phyloP scores from a whole-genome alignment of 352 stramenopile species.

The Phytophthora lateralis region DNA sequence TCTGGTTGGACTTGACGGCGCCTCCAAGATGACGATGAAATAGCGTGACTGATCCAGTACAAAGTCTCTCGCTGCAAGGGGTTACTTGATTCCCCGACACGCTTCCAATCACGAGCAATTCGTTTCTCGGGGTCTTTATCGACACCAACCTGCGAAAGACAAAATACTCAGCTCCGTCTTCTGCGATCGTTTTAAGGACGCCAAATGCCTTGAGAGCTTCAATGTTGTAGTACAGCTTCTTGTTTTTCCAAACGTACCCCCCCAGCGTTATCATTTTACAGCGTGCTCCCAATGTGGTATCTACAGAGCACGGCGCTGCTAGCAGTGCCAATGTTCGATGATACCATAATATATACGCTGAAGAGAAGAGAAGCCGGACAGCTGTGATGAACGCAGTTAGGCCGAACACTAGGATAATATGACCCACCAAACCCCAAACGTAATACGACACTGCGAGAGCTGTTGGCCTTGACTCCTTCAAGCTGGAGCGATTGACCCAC shows the following conservation, averaged over 20 bases:
- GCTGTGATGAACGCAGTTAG: constrained; percentile 2
- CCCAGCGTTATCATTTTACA: constrained; percentile 13
- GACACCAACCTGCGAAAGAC: constrained; percentile 16
- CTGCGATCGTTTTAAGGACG: constrained; percentile 7
- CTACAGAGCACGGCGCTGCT: constrained; percentile 14
- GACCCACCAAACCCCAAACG: constrained; percentile 24
- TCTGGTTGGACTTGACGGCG: neutral
- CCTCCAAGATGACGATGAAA: constrained; percentile 11
- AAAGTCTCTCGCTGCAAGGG: constrained; percentile 4
- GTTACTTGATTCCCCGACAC: constrained; percentile 2
- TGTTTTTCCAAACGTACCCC: constrained; percentile 15
- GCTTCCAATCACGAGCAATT: constrained; percentile 13
- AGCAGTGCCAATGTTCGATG: constrained; percentile 3
- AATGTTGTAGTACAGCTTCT: constrained; percentile 13
- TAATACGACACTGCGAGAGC: constrained; percentile 24
- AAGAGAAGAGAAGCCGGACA: constrained; percentile 3
- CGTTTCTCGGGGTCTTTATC: neutral
- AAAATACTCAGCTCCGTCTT: constrained; percentile 11
- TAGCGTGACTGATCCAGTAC: neutral
- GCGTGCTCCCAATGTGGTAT: constrained; percentile 9
- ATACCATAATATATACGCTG: constrained; percentile 1
- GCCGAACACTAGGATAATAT: constrained; percentile 13
- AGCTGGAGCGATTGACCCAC: constrained; percentile 10
- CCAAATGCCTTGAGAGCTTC: constrained; percentile 21
- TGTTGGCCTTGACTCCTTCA: constrained; percentile 6